A percentile compares a stretch with the other conserved stretches of the same genome.
phyloP scores from a whole-genome alignment of 768 basidiomycete genomes.

The Porpolomopsis calyptriformis region DNA sequence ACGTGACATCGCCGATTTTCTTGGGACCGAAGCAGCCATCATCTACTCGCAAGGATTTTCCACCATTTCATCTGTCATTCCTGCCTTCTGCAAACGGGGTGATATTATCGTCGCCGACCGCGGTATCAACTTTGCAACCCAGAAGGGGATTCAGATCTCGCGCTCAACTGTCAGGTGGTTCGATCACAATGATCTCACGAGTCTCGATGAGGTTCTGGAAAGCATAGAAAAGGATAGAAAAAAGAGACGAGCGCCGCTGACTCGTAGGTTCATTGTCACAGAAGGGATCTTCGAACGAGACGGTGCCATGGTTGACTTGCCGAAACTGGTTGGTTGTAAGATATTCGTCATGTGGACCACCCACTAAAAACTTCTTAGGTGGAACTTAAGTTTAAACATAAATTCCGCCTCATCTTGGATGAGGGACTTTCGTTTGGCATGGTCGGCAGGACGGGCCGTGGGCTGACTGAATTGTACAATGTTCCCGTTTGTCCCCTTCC shows the following conservation, averaged over 20 bases:
- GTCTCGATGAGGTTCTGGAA: conserved; percentile 80
- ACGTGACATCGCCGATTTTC: conserved; percentile 79
- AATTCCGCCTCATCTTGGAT: conserved; percentile 90
- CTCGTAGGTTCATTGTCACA: conserved; percentile 88
- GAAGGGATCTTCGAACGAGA: conserved; percentile 97
- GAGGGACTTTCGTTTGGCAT: conserved; percentile 91
- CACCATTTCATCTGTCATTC: conserved; percentile 87
- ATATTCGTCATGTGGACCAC: neutral
- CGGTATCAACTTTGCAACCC: conserved; percentile 91
- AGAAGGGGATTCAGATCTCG: conserved; percentile 91
- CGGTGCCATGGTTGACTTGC: conserved; percentile 84
- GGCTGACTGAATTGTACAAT: conserved; percentile 89
- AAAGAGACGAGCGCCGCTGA: conserved; percentile 72
- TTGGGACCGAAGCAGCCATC: conserved; percentile 82
- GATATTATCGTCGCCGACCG: conserved; percentile 98
- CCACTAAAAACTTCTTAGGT: conserved; percentile 38
- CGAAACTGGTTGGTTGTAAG: conserved; percentile 61
- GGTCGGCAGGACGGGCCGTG: conserved; percentile 87
- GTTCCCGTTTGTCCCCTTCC: conserved; percentile 54
- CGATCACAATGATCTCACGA: conserved; percentile 90
- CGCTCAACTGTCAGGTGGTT: conserved; percentile 90
- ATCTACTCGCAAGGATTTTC: conserved; percentile 92
- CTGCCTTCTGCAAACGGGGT: conserved; percentile 94
- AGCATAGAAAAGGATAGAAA: conserved; percentile 80
- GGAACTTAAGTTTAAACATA: conserved; percentile 90